Percentiles rank a stretch among this genome's conserved stretches.
Evolutionary conservation across 1,284 basidiomycete genomes (phyloP).

Genomic region (Fomitopsis betulina): DNA sequence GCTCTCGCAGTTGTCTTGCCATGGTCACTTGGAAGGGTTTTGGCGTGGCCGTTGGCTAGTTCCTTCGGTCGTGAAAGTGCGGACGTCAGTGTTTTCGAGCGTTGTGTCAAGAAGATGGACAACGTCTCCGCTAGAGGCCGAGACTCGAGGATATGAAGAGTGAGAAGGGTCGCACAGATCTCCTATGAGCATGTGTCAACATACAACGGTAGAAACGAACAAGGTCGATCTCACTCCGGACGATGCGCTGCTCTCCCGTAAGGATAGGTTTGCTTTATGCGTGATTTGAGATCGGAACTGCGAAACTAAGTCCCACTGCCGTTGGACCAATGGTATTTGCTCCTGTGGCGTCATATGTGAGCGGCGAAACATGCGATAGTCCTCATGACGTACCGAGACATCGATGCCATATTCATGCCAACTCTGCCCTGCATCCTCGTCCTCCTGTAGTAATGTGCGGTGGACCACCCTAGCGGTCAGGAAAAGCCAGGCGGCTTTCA

Average conservation of each 20-base stretch:
- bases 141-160: constrained; percentile 82
- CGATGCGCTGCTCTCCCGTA: constrained; percentile 53
- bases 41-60: constrained; percentile 32
- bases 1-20: constrained; percentile 19
- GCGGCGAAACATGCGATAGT: not conserved
- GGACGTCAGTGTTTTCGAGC: constrained; percentile 58
- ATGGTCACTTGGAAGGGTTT: constrained; percentile 13
- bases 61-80: constrained; percentile 32
- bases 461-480: constrained; percentile 81
- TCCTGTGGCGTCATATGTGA: constrained; percentile 38
- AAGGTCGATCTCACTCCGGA: constrained; percentile 35
- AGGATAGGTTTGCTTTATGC: constrained; percentile 71
- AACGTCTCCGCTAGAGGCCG: constrained; percentile 71
- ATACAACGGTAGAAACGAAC: not conserved
- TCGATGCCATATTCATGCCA: constrained; percentile 64
- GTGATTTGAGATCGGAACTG: constrained; percentile 84
- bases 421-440: constrained; percentile 37
- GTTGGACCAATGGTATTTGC: constrained; percentile 79
- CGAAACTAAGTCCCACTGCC: constrained; percentile 85
- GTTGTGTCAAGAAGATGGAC: constrained; percentile 65
- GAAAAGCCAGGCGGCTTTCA: constrained; percentile 84
- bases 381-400: constrained; percentile 43
- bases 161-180: constrained; percentile 70
- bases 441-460: constrained; percentile 55
- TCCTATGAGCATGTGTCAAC: constrained; percentile 38